phyloP scores from a whole-genome alignment of 139 green algal genomes.

The Chlamydomonas schloesseri region DNA sequence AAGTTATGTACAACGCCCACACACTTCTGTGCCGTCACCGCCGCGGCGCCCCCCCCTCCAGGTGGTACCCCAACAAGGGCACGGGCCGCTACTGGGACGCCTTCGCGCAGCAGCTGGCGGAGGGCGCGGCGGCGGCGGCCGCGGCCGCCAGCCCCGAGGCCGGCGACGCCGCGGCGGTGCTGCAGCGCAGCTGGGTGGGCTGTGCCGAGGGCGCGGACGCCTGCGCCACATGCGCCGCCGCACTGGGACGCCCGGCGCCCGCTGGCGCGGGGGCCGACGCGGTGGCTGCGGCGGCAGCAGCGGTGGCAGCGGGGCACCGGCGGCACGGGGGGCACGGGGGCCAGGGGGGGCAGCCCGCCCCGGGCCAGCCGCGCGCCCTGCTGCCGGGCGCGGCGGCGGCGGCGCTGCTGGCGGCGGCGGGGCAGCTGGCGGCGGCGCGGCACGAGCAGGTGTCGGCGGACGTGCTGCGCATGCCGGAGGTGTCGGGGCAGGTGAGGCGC shows the following conservation, averaged over 20 bases:
- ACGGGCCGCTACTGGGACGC: conserved; percentile 11
- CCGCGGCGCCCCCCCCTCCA: background rate
- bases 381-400: background rate
- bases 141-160: background rate
- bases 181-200: background rate
- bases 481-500: no score
- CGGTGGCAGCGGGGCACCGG: background rate
- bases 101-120: background rate
- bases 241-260: background rate
- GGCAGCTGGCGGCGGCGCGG: background rate
- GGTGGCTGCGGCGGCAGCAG: background rate
- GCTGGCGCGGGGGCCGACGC: background rate
- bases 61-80: conserved; percentile 20
- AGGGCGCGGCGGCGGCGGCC: background rate
- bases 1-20: no score
- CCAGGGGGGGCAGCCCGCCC: background rate
- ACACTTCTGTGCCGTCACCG: no score
- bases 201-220: background rate
- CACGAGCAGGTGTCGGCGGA: background rate
- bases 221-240: conserved; percentile 7
- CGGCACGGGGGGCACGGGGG: no score
- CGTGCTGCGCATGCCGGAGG: background rate
- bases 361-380: background rate
- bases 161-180: background rate
- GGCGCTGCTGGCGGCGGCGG: conserved; percentile 3